Evolutionary conservation across 495 filamentous ascomycete species (phyloP).

Genomic region (Astrothelium subdiscretum): DNA sequence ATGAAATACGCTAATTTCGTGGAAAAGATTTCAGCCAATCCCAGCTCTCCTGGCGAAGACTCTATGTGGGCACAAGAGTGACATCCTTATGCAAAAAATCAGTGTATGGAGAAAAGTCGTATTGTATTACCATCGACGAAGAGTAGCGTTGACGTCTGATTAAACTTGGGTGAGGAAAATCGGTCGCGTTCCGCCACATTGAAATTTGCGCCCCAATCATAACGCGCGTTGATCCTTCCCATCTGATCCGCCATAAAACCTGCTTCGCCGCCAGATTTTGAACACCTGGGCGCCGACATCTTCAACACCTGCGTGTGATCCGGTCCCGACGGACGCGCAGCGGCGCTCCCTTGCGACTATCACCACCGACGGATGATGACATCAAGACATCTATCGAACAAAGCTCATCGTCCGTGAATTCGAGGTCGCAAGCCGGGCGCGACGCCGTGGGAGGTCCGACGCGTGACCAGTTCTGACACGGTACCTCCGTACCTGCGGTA

Average conservation of each 20-base stretch:
- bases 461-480: background rate
- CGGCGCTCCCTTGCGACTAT: background rate
- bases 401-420: background rate
- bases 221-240: background rate
- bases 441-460: background rate
- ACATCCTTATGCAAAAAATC: too few relatives aligned
- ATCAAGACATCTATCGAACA: too few relatives aligned
- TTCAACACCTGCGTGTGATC: conserved; percentile 1
- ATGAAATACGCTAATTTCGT: too few relatives aligned
- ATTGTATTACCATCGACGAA: too few relatives aligned
- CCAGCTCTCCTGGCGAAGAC: too few relatives aligned
- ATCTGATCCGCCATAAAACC: background rate
- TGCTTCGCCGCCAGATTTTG: conserved; percentile 7
- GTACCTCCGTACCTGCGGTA: too few relatives aligned
- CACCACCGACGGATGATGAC: background rate
- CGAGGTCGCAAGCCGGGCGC: background rate
- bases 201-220: background rate
- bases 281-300: conserved; percentile 11
- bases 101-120: too few relatives aligned
- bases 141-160: background rate
- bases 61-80: too few relatives aligned
- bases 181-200: background rate
- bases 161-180: background rate
- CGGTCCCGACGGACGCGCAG: background rate
- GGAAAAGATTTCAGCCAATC: too few relatives aligned